Base-by-base conservation (phyloP, 352 stramenopile genomes). In the Thalassiosira sp. region DNA sequence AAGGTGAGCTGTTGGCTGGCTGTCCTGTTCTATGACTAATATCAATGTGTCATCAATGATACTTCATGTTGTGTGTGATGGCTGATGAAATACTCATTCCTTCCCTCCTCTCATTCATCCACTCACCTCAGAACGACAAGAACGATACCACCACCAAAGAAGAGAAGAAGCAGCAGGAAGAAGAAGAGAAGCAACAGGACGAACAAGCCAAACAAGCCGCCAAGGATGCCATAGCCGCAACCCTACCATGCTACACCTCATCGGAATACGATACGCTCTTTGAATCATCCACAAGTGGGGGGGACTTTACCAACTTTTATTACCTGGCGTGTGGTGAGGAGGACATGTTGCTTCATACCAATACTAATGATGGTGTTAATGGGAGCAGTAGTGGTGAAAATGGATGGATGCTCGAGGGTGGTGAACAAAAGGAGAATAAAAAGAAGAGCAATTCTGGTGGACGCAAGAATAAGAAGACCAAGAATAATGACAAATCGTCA, bases 251-350 rank as follows among this genome's bases (percentile, higher is more conserved):
- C 0, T 86, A 81, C 68, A 48, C 70, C n/a, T n/a, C n/a, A 31
- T 15, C 35, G 0, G 54, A 80, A 24, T 68, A 71, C 24, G 57
- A 83, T 42, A 22, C 57, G 5, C 67, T 69, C 37, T 70, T 73
- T 6, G 54, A 52, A 1, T 49, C 62, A 0, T 35, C 57, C 22
- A 58, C 60, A 0, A 43, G 25, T 15, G 57, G 35, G 8, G 68
- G 76, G 27, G 75, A 83, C 67, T 51, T 90, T 16, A 74, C 82
- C 46, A 69, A 89, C 43, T 93, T 89, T 70, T 91, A 81, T 58
- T 89, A 90, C 61, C 63, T 85, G 1, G 82, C 73, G 1, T 88
- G 81, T 61, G 87, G 87, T 37, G 81, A 91, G 69, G 85, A 90
- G 40, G 37, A 79, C 27, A 61, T 27, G 1, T 60, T 88, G 45